phyloP scores from a whole-genome alignment of 2,329 filamentous ascomycete species.

The Aspergillus fijiensis region DNA sequence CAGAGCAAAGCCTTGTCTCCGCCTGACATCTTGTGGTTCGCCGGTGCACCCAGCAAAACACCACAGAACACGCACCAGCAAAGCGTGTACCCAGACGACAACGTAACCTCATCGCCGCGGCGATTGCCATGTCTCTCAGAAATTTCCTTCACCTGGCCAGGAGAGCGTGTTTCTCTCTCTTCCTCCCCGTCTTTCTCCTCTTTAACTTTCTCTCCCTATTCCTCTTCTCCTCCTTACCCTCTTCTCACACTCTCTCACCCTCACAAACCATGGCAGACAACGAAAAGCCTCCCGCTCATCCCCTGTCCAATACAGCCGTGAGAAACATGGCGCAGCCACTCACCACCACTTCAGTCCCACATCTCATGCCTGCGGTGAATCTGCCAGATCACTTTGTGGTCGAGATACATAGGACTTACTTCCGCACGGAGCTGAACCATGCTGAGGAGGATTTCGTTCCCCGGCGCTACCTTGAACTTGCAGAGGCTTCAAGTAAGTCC shows the following conservation, averaged over 20 bases:
- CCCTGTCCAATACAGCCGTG: neutral
- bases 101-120: neutral
- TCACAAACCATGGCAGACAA: neutral
- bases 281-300: neutral
- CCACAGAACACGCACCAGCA: neutral
- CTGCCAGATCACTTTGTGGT: neutral
- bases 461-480: slow-evolving; percentile 18
- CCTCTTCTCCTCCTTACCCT: neutral
- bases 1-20: neutral
- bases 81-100: neutral
- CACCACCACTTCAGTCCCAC: neutral
- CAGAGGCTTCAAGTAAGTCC: slow-evolving; percentile 21
- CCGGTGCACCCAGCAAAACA: neutral
- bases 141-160: neutral
- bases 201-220: neutral
- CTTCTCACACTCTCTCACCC: neutral
- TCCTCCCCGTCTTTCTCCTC: neutral
- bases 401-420: slow-evolving; percentile 19
- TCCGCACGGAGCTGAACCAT: slow-evolving; percentile 23
- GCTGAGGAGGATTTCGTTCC: slow-evolving; percentile 25
- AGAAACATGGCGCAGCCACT: neutral
- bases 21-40: neutral
- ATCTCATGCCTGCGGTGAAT: neutral
- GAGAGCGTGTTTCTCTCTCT: neutral
- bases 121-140: neutral